Conservation (phyloP, 148 eudicot genomes). For the Rhododendron ovatum region DNA sequence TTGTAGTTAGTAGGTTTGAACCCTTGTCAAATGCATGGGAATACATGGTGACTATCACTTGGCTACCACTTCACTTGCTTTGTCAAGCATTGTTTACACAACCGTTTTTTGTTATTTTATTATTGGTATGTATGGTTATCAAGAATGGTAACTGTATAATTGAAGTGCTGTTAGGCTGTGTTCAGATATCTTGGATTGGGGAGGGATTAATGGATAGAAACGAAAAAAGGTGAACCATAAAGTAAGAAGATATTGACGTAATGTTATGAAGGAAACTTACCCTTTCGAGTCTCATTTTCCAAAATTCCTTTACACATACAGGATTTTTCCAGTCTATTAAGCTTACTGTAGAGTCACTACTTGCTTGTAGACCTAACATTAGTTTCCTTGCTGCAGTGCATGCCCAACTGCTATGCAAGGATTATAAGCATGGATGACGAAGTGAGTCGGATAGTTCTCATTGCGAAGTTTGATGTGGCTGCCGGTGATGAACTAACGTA, state of each 20-base stretch:
- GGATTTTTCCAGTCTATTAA: background rate
- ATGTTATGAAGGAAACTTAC: background rate
- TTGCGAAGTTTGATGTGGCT: conserved; percentile 69
- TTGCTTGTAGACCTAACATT: background rate
- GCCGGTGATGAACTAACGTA: conserved; percentile 91
- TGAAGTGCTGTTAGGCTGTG: background rate
- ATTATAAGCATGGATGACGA: conserved; percentile 66
- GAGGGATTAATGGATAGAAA: background rate
- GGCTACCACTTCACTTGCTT: background rate
- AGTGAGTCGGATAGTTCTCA: conserved; percentile 80
- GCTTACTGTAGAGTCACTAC: background rate
- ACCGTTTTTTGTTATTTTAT: background rate
- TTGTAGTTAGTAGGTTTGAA: background rate
- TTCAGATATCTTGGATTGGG: background rate
- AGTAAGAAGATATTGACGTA: background rate
- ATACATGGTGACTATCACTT: background rate
- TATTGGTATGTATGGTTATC: background rate
- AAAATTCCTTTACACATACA: background rate
- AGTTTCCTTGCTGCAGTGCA: conserved; percentile 53
- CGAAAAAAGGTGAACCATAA: background rate
- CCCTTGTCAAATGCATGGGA: background rate
- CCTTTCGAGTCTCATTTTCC: background rate
- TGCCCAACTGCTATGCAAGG: conserved; percentile 97
- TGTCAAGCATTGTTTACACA: background rate
- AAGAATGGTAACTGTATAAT: background rate